Evolutionary conservation across 2,329 filamentous ascomycete genomes (phyloP), one percentile per base, ranked within the genome.

Genomic region (Fusarium citri): DNA sequence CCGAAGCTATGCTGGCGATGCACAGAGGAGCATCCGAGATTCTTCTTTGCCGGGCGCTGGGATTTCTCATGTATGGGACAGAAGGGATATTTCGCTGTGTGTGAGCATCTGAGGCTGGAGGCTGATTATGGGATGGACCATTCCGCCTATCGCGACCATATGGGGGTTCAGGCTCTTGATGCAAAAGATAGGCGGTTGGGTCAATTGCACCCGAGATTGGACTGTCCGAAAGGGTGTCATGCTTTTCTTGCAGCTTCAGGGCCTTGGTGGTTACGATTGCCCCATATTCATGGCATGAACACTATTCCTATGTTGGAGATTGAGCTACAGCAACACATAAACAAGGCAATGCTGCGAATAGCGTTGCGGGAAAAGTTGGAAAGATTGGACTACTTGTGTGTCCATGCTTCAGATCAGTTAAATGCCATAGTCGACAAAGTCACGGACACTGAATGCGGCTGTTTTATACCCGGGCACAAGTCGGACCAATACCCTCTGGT

Each of bases 291-390:
- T 34, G 31, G 31, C 15, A 3, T 2, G 15, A 34, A 34, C 1
- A 34, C 31, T 34, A 34, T 34, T 16, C 4, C 31, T 9, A 9
- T 37, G 16, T 6, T 37, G 34, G 1, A 37, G 18, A 37, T 37
- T 4, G 18, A 37, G 0, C 1, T 2, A n/a, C 3, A 0, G 18
- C 34, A n/a, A 37, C 34, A n/a, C 3, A 4, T 11, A 1, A 0
- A 37, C 3, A 37, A n/a, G 1, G 18, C 1, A 4, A n/a, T 0
- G 1, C 6, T 37, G 3, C 34, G 2, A 11, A n/a, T 1, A 6
- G 3, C 5, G 6, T n/a, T 37, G 6, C 9, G 34, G 3, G 18
- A 37, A 4, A 11, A 1, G 2, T 37, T 37, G 34, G 4, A n/a
- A 37, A 0, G 4, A 3, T n/a, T 37, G 10, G 34, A 12, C 6